These are phyloP conservation scores for Fusarium nygamai DNA, from an alignment of 2,329 filamentous ascomycete genomes.

Conservation along the genomic window DNA sequence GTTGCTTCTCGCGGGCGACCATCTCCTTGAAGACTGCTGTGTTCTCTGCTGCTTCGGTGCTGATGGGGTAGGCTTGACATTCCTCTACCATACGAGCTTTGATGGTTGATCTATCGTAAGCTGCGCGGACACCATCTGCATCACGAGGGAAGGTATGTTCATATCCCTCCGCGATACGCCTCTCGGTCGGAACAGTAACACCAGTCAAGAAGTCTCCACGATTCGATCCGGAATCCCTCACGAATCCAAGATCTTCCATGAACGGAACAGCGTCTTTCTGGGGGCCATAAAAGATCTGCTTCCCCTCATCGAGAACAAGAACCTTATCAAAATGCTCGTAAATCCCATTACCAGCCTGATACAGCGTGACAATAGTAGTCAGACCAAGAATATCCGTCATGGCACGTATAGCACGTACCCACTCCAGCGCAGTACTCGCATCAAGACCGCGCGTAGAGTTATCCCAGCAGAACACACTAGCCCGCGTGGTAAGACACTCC, in stretches of 20 bases:
- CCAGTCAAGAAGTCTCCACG: conserved; percentile 73
- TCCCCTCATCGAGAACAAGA: conserved; percentile 73
- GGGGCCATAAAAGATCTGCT: conserved; percentile 72
- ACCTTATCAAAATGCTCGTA: conserved; percentile 77
- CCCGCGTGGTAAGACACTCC: conserved; percentile 67
- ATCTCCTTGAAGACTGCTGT: conserved; percentile 64
- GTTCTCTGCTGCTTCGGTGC: conserved; percentile 56
- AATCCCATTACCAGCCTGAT: conserved; percentile 76
- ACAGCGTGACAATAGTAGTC: conserved; percentile 70
- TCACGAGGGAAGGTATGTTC: conserved; percentile 56
- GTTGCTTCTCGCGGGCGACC: conserved; percentile 64
- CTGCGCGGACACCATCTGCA: conserved; percentile 53
- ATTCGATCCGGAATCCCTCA: conserved; percentile 69
- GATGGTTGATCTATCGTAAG: conserved; percentile 63
- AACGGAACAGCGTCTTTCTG: conserved; percentile 67
- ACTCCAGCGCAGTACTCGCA: conserved; percentile 71
- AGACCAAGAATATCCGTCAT: conserved; percentile 71
- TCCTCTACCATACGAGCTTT: conserved; percentile 62
- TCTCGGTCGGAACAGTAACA: conserved; percentile 74
- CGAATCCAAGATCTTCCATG: conserved; percentile 72
- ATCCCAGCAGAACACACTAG: conserved; percentile 72
- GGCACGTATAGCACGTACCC: conserved; percentile 66
- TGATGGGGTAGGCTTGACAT: conserved; percentile 62
- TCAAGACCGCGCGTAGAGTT: conserved; percentile 74
- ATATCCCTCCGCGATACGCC: conserved; percentile 62